Evolutionary conservation across 805 yeast genomes (phyloP).

Genomic region (Pichia membranifaciens): DNA sequence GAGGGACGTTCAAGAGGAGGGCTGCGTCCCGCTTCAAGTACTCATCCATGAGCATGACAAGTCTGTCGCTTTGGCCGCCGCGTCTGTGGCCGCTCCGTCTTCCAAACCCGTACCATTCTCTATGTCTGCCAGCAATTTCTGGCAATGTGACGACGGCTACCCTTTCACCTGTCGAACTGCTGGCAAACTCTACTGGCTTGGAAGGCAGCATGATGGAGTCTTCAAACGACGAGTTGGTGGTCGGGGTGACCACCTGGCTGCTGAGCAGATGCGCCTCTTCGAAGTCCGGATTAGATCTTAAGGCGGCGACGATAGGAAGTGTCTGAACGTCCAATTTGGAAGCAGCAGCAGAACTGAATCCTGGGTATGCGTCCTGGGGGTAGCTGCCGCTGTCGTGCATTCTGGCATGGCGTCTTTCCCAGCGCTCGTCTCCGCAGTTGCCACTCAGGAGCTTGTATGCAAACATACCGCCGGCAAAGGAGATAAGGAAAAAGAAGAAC

Average conservation of each 20-base stretch:
- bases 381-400: no score
- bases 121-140: not conserved
- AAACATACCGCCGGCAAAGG: not conserved
- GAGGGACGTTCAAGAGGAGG: not conserved
- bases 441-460: no score
- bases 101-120: not conserved
- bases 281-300: not conserved
- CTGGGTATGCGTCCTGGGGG: no score
- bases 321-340: no score
- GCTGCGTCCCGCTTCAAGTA: slow-evolving; percentile 3
- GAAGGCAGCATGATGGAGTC: slow-evolving; percentile 1
- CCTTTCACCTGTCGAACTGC: not conserved
- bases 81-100: not conserved
- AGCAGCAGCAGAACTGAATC: no score
- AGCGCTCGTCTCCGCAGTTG: no score
- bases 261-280: not conserved
- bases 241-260: not conserved
- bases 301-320: not conserved
- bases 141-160: not conserved
- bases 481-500: not conserved
- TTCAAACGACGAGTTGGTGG: not conserved
- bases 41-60: slow-evolving; percentile 1
- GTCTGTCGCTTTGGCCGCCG: not conserved
- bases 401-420: no score
- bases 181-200: not conserved